Conservation (phyloP, 805 yeast species). For the Kuraishia borneana region DNA sequence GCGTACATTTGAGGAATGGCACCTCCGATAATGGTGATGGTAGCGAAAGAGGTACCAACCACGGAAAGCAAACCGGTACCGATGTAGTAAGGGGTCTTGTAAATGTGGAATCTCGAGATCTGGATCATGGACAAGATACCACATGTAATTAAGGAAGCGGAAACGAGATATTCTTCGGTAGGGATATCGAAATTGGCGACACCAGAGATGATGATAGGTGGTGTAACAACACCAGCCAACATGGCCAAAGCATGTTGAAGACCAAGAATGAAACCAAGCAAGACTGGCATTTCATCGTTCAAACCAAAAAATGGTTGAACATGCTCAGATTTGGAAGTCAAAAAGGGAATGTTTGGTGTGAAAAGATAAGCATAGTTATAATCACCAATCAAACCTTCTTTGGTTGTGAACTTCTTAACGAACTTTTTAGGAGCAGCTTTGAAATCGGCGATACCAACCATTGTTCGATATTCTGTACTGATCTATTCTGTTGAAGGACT, state of each 20-base stretch:
- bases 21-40: slow-evolving; percentile 67
- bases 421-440: slow-evolving; percentile 8
- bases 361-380: slow-evolving; percentile 74
- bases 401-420: slow-evolving; percentile 48
- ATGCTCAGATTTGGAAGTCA: slow-evolving; percentile 27
- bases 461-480: neutral
- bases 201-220: slow-evolving; percentile 63
- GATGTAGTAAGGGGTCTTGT: slow-evolving; percentile 59
- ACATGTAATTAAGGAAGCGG: slow-evolving; percentile 61
- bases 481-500: neutral
- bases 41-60: slow-evolving; percentile 86
- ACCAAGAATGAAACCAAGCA: slow-evolving; percentile 69
- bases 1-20: slow-evolving; percentile 76
- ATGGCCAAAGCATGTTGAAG: slow-evolving; percentile 82
- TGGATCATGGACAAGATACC: slow-evolving; percentile 65
- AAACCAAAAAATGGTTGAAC: slow-evolving; percentile 78
- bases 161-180: slow-evolving; percentile 51
- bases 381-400: slow-evolving; percentile 78
- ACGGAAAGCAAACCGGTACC: slow-evolving; percentile 89
- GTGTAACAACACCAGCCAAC: slow-evolving; percentile 86
- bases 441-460: neutral
- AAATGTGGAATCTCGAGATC: slow-evolving; percentile 71
- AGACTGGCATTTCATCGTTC: slow-evolving; percentile 69
- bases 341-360: slow-evolving; percentile 71
- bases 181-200: slow-evolving; percentile 46